Base-by-base conservation (phyloP, 164 flowering plant species). In the Nymphaea colorata region DNA sequence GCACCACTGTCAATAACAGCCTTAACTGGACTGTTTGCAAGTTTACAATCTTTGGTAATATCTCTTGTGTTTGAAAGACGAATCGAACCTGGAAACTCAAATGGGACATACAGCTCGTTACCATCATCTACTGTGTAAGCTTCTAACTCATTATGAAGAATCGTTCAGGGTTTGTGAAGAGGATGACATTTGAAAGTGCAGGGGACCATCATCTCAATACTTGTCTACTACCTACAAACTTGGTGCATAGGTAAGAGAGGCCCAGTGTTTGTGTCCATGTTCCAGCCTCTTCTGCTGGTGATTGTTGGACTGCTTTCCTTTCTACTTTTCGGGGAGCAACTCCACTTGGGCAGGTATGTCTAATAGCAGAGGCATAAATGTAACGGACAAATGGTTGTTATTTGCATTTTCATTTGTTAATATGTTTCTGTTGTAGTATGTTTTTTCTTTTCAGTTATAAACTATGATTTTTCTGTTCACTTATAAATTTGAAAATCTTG, bases 261-360 rank as follows among this genome's bases (percentile, higher is more conserved):
- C 16, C 87, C 84, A 1, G 84, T 84, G 42, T 80, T 82, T 57
- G 66, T 67, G n/a, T 79, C 85, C 15, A 80, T 82, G 84, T 80
- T 82, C 66, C 68, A 62, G 53, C 87, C 85, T 2, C 55, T 84
- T 5, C 67, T 44, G 2, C 71, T 80, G 6, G 64, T 80, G 0
- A 36, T 75, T 36, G 78, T 76, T 4, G 81, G 71, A 17, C 42
- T 80, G 7, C 79, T 78, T 71, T 82, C 85, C 4, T 85, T 82
- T 17, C 3, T 79, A 68, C 74, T 67, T 41, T 80, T 82, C 60
- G 81, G 79, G 51, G 85, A 80, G 68, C 67, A 72, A 36, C 73
- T 82, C 64, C 82, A 77, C 71, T 62, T 80, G 66, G 80, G 83
- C 72, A 81, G 87, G 87, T 83, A 17, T 55, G 59, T 55, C 10